phyloP scores from a whole-genome alignment of 345 rosid genomes.

The Angophora floribunda region DNA sequence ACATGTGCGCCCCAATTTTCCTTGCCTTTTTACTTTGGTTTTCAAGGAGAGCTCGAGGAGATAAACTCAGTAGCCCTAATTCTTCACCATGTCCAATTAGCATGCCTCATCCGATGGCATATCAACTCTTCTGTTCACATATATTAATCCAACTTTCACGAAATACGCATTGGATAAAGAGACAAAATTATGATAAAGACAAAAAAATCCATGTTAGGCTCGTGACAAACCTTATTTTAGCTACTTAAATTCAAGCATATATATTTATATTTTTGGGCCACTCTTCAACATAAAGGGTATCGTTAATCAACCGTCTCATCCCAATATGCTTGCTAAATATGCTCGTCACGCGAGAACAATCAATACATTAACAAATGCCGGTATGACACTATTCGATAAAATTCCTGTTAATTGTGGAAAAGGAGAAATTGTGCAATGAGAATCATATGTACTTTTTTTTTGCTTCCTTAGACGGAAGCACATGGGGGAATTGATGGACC shows the following conservation, averaged over 20 bases:
- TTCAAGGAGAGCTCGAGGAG: neutral
- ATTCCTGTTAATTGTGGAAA: neutral
- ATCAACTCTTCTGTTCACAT: neutral
- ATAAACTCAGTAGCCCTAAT: neutral
- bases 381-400: neutral
- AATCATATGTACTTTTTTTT: neutral
- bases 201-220: fast-evolving
- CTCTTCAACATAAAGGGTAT: neutral
- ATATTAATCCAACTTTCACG: neutral
- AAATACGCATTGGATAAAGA: neutral
- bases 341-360: neutral
- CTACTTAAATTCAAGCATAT: neutral
- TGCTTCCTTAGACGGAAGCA: neutral
- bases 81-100: neutral
- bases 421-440: neutral
- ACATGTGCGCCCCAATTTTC: neutral
- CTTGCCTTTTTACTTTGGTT: neutral
- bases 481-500: neutral
- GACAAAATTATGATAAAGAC: neutral
- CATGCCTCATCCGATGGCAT: neutral
- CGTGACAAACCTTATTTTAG: neutral
- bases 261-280: neutral
- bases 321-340: neutral
- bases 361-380: neutral
- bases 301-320: too few relatives aligned